Evolutionary conservation across 1,284 basidiomycete genomes (phyloP).

Genomic region (Trametes sp.): DNA sequence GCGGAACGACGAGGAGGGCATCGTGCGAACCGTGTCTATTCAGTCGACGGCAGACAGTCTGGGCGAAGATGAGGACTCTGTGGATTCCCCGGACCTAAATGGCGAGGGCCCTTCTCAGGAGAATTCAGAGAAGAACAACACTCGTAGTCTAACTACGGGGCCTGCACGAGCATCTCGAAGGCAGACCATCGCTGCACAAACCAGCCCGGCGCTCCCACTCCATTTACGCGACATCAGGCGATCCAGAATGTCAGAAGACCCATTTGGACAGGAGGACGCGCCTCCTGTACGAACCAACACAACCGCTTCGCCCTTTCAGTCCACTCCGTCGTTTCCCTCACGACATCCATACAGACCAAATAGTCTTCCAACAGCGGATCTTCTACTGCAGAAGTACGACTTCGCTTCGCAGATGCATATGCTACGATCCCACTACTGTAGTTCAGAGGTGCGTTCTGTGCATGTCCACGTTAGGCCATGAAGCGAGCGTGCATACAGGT

Average conservation of each 20-base stretch:
- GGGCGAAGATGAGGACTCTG: slow-evolving; percentile 35
- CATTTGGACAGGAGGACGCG: slow-evolving; percentile 71
- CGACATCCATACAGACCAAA: slow-evolving; percentile 53
- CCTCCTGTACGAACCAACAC: slow-evolving; percentile 47
- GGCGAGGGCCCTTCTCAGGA: slow-evolving; percentile 4
- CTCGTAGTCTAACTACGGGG: slow-evolving; percentile 9
- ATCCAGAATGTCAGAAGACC: slow-evolving; percentile 71
- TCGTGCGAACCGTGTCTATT: slow-evolving; percentile 27
- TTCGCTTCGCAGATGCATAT: slow-evolving; percentile 72
- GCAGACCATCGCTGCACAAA: slow-evolving; percentile 68
- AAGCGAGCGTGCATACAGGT: slow-evolving; percentile 52
- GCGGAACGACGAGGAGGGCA: slow-evolving; percentile 50
- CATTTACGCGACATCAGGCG: slow-evolving; percentile 59
- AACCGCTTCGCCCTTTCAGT: slow-evolving; percentile 62
- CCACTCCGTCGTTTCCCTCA: slow-evolving; percentile 69
- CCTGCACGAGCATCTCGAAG: slow-evolving; percentile 46
- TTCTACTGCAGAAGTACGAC: slow-evolving; percentile 72
- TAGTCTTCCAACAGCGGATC: slow-evolving; percentile 56
- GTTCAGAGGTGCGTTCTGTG: slow-evolving; percentile 75
- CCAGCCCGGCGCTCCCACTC: slow-evolving; percentile 71
- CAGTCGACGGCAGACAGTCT: slow-evolving; percentile 36
- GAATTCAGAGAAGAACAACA: neutral
- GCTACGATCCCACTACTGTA: slow-evolving; percentile 89
- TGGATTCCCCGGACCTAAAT: slow-evolving; percentile 22
- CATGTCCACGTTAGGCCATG: slow-evolving; percentile 14